Percentiles rank a stretch among this genome's conserved stretches.
Evolutionary conservation across 441 rosid genomes (phyloP).

Genomic region (Croton setiger): DNA sequence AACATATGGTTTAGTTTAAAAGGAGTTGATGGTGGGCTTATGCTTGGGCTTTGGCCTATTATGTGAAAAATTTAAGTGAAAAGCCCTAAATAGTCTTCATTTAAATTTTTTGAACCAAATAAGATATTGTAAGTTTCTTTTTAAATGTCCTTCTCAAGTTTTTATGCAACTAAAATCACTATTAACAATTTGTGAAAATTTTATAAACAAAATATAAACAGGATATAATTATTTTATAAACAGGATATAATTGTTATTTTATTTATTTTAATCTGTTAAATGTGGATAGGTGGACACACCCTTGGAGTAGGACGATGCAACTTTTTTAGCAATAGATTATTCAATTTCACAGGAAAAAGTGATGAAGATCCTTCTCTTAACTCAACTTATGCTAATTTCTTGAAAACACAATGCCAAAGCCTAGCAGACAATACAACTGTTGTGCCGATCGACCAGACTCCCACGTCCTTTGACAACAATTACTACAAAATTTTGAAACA

Average conservation of each 20-base stretch:
- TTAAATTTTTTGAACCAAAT: too few relatives aligned
- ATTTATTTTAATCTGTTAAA: too few relatives aligned
- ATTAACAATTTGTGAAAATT: too few relatives aligned
- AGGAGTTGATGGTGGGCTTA: too few relatives aligned
- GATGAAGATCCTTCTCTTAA: slow-evolving; percentile 57
- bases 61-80: too few relatives aligned
- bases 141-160: neutral
- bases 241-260: too few relatives aligned
- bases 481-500: slow-evolving; percentile 35
- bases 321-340: slow-evolving; percentile 48
- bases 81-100: too few relatives aligned
- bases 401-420: slow-evolving; percentile 44
- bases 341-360: slow-evolving; percentile 70
- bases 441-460: slow-evolving; percentile 57
- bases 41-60: too few relatives aligned
- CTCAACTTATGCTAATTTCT: slow-evolving; percentile 37
- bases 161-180: too few relatives aligned
- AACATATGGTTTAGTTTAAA: too few relatives aligned
- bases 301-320: slow-evolving; percentile 62
- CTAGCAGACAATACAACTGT: slow-evolving; percentile 27
- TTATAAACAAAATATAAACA: too few relatives aligned
- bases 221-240: too few relatives aligned
- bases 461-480: slow-evolving; percentile 35
- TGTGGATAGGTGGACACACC: slow-evolving; percentile 63
- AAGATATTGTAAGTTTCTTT: neutral